Evolutionary conservation across 306 rosid species (phyloP).

Genomic region (Cucurbita ficifolia): DNA sequence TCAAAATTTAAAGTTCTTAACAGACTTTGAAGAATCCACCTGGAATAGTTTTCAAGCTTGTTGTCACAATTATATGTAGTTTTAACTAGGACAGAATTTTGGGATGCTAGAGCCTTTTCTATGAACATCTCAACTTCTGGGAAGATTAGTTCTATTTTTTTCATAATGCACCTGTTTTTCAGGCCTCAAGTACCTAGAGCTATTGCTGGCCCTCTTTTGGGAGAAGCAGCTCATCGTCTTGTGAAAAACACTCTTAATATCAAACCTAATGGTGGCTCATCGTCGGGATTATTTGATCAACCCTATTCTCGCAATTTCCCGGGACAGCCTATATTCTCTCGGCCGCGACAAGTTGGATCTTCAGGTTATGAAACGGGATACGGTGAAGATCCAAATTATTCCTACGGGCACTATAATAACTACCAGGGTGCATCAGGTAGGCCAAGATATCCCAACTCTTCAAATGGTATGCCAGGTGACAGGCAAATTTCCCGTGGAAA

Average conservation of each 20-base stretch:
- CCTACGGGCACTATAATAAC: constrained; percentile 35
- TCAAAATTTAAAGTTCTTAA: not conserved
- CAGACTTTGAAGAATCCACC: not conserved
- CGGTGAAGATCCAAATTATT: constrained; percentile 39
- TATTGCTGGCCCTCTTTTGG: constrained; percentile 69
- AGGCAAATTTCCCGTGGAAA: constrained; percentile 26
- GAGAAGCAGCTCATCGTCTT: constrained; percentile 95
- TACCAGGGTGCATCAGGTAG: constrained; percentile 37
- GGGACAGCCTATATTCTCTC: constrained; percentile 28
- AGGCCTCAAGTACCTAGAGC: constrained; percentile 79
- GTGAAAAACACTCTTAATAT: constrained; percentile 70
- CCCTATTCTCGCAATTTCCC: constrained; percentile 16
- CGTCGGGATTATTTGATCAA: constrained; percentile 50
- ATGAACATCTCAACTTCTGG: not conserved
- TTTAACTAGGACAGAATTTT: not conserved
- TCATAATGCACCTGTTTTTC: not conserved
- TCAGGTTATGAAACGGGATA: constrained; percentile 56
- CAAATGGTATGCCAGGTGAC: constrained; percentile 51
- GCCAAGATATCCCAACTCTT: constrained; percentile 36
- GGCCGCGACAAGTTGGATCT: constrained; percentile 47
- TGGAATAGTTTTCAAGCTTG: not conserved
- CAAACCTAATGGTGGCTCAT: constrained; percentile 26
- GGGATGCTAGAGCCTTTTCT: not conserved
- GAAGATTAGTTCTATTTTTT: not conserved
- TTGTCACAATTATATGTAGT: not conserved